Conservation (phyloP, 2,329 filamentous ascomycete species). For the Zalaria obscura region DNA sequence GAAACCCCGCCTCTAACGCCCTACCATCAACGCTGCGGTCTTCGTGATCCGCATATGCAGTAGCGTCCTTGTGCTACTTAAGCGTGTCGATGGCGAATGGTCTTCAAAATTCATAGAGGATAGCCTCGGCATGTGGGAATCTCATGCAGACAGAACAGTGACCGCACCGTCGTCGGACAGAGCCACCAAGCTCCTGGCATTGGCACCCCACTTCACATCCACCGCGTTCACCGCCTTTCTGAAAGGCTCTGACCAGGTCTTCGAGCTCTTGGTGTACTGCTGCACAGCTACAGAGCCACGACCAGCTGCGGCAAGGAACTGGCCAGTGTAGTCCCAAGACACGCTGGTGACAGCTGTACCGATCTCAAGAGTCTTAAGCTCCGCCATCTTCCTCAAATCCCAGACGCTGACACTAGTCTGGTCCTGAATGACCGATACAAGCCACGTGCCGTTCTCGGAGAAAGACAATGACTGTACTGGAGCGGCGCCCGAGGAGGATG, state of each 20-base stretch:
- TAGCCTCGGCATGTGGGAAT: no score
- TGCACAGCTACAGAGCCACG: slow-evolving; percentile 72
- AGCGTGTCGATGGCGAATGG: no score
- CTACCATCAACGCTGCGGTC: no score
- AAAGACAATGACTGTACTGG: slow-evolving; percentile 68
- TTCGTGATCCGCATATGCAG: no score
- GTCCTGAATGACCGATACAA: slow-evolving; percentile 67
- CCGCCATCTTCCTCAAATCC: slow-evolving; percentile 75
- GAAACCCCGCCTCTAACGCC: no score
- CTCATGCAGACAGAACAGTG: slow-evolving; percentile 40
- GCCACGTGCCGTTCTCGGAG: slow-evolving; percentile 94
- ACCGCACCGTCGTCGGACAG: slow-evolving; percentile 64
- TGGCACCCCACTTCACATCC: slow-evolving; percentile 62
- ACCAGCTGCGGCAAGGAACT: slow-evolving; percentile 76
- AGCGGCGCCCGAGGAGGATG: slow-evolving; percentile 30
- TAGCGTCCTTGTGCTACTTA: no score
- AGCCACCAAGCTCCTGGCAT: slow-evolving; percentile 59
- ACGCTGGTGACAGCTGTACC: slow-evolving; percentile 65
- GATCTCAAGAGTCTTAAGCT: slow-evolving; percentile 73
- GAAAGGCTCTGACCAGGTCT: slow-evolving; percentile 79
- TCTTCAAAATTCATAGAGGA: no score
- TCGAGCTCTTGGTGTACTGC: slow-evolving; percentile 75
- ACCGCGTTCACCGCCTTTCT: slow-evolving; percentile 60
- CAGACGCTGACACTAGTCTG: slow-evolving; percentile 74
- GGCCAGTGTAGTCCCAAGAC: slow-evolving; percentile 87